Percentiles rank a stretch among this genome's conserved stretches.
phyloP scores from a whole-genome alignment of 2,329 filamentous ascomycete genomes.

The Epichloe festucae region DNA sequence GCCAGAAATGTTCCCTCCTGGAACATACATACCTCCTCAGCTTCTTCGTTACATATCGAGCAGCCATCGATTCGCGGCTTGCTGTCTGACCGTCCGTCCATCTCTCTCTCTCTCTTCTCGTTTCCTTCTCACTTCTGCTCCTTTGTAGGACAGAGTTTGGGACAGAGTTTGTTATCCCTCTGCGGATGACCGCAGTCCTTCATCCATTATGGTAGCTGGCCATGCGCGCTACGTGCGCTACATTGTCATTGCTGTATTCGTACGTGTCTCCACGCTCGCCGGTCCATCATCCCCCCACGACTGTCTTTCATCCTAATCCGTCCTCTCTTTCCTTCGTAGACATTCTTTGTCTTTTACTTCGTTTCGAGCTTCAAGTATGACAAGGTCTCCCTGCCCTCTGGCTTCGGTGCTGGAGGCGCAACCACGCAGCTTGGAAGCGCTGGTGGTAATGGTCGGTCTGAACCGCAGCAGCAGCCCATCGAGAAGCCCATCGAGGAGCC shows the following conservation, averaged over 20 bases:
- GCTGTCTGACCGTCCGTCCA: neutral
- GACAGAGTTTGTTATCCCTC: neutral
- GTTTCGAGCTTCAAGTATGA: constrained; percentile 49
- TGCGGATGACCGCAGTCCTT: neutral
- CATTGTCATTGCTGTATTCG: constrained; percentile 72
- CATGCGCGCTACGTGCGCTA: constrained; percentile 64
- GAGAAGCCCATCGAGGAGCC: constrained; percentile 8
- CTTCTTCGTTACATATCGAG: neutral
- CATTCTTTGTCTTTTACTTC: constrained; percentile 68
- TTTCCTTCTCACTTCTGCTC: neutral
- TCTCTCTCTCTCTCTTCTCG: neutral
- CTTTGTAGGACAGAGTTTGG: neutral
- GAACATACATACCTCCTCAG: too few relatives aligned
- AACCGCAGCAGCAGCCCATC: constrained; percentile 6
- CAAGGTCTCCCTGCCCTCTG: constrained; percentile 18
- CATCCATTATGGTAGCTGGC: constrained; percentile 45
- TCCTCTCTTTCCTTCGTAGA: constrained; percentile 21
- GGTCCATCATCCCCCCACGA: neutral
- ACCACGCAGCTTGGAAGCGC: neutral
- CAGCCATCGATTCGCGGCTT: neutral
- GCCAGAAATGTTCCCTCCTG: too few relatives aligned
- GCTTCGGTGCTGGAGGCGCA: neutral
- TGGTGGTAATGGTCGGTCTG: neutral
- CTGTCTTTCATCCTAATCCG: neutral
- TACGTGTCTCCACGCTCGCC: constrained; percentile 32